Conservation (phyloP, 306 rosid species). For the Inga leiocalycina region DNA sequence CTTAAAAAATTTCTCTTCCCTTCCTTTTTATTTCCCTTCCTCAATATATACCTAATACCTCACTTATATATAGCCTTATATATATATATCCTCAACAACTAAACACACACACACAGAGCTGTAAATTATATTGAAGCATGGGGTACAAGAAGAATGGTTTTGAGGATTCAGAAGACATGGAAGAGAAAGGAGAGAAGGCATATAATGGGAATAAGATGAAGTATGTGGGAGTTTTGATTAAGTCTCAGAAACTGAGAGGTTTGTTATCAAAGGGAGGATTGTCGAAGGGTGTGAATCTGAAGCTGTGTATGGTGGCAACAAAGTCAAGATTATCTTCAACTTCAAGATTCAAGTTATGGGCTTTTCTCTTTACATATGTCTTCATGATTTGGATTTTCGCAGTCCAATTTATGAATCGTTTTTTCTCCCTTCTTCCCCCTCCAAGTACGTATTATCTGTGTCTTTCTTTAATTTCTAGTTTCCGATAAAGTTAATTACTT, state of each 20-base stretch:
- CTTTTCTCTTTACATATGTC: slow-evolving; percentile 37
- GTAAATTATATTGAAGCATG: background rate
- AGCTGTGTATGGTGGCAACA: slow-evolving; percentile 26
- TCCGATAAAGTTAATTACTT: background rate
- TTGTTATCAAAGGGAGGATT: slow-evolving; percentile 34
- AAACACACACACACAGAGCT: background rate
- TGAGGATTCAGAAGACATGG: slow-evolving; percentile 30
- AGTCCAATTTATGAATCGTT: slow-evolving; percentile 42
- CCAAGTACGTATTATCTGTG: slow-evolving; percentile 33
- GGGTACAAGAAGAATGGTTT: slow-evolving; percentile 12
- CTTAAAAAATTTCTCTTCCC: background rate
- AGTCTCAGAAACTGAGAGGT: slow-evolving; percentile 43
- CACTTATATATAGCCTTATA: background rate
- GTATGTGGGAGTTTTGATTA: slow-evolving; percentile 18
- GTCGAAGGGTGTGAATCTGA: slow-evolving; percentile 32
- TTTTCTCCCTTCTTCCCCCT: slow-evolving; percentile 22
- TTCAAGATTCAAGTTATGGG: slow-evolving; percentile 44
- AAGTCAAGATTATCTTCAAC: slow-evolving; percentile 21
- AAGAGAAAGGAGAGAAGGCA: slow-evolving; percentile 28
- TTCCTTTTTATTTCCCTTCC: background rate
- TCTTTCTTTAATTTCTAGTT: background rate
- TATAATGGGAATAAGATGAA: slow-evolving; percentile 30
- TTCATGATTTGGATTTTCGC: slow-evolving; percentile 53
- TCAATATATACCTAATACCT: background rate
- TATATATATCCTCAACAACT: background rate